A percentile compares a stretch with the other conserved stretches of the same genome.
Conservation (phyloP, 331 rosid genomes). For the Cydonia oblonga region DNA sequence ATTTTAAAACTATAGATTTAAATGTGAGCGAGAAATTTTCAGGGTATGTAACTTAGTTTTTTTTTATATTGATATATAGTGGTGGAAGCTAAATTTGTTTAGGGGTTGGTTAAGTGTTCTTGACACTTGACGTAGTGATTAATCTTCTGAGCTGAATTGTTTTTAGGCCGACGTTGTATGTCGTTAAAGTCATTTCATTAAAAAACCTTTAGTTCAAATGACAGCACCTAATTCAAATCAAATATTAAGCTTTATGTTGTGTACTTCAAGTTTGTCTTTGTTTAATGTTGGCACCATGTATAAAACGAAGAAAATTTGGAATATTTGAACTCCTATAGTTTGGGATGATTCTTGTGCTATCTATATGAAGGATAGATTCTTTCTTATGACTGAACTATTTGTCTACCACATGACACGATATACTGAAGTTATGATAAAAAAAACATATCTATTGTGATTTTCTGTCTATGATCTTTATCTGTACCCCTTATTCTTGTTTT, state of each 20-base stretch:
- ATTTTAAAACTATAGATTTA: not conserved
- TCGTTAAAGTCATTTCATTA: not conserved
- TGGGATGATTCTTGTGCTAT: not conserved
- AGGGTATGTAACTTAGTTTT: not conserved
- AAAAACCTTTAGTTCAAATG: not conserved
- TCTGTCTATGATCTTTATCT: not conserved
- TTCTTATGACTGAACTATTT: not conserved
- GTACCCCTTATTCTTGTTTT: not conserved
- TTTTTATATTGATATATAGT: not conserved
- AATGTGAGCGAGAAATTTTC: not conserved
- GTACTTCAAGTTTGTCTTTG: not conserved
- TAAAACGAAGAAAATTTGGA: not conserved
- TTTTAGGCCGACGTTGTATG: not conserved
- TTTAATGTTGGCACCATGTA: not conserved
- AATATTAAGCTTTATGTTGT: not conserved
- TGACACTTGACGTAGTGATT: not conserved
- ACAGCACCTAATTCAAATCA: not conserved
- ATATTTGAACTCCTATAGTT: not conserved
- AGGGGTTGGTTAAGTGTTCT: not conserved
- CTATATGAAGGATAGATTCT: not conserved
- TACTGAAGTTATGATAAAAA: not conserved
- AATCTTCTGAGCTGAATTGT: not conserved
- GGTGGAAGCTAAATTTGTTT: not conserved
- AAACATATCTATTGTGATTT: not conserved
- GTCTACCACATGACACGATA: not conserved